These are phyloP conservation scores for Candida ponderosae DNA, from an alignment of 805 yeast genomes.

Conservation along the genomic window DNA sequence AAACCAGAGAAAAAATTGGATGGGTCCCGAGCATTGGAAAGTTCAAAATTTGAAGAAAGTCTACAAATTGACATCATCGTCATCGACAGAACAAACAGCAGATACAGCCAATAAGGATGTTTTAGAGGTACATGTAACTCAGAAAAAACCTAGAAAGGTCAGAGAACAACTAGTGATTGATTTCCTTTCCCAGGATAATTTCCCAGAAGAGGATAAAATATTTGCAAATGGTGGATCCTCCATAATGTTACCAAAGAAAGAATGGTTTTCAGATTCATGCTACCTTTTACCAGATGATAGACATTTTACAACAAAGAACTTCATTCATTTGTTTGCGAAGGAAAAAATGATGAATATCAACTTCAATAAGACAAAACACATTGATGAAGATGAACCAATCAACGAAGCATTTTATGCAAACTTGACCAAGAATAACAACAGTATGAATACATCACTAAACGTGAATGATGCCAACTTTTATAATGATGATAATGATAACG, in stretches of 20 bases:
- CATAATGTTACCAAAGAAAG: slow-evolving; percentile 32
- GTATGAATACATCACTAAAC: slow-evolving; percentile 14
- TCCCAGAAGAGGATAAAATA: slow-evolving; percentile 27
- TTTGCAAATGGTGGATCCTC: slow-evolving; percentile 27
- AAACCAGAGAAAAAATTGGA: slow-evolving; percentile 63
- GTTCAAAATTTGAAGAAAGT: slow-evolving; percentile 46
- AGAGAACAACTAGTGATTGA: slow-evolving; percentile 34
- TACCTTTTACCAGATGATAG: slow-evolving; percentile 66
- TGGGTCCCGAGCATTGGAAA: slow-evolving; percentile 93
- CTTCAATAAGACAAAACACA: slow-evolving; percentile 16
- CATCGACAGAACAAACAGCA: background rate
- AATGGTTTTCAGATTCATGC: slow-evolving; percentile 32
- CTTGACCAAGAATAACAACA: slow-evolving; percentile 29
- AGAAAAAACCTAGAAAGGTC: slow-evolving; percentile 15
- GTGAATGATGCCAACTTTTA: slow-evolving; percentile 31
- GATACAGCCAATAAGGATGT: background rate
- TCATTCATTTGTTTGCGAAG: slow-evolving; percentile 62
- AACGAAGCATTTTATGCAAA: slow-evolving; percentile 69
- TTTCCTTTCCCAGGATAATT: slow-evolving; percentile 25
- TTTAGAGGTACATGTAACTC: no score
- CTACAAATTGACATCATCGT: slow-evolving; percentile 13
- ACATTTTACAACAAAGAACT: slow-evolving; percentile 60
- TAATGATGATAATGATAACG: slow-evolving; percentile 21
- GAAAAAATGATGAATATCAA: slow-evolving; percentile 41
- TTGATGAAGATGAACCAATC: slow-evolving; percentile 25